Evolutionary conservation across 1,139 yeast species (phyloP), one percentile per base, ranked within the genome.

Genomic region (Groenewaldozyma auringiensis): DNA sequence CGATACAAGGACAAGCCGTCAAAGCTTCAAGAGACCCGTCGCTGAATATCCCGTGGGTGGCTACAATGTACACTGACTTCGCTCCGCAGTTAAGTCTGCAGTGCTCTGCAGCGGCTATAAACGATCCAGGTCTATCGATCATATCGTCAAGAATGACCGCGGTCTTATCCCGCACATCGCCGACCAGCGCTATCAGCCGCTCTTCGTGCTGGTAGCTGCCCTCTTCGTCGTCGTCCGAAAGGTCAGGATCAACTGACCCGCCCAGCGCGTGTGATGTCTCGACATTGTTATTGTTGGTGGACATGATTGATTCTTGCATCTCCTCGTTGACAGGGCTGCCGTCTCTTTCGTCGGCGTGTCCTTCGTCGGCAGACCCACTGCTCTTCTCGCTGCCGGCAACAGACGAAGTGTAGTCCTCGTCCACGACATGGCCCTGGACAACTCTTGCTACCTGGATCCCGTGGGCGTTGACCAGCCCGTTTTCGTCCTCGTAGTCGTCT

Each of bases 41-140:
- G 53, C 87, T 82, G 66, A 94, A 89, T 35, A 88, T 78, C 53
- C 97, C 99, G 61, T 94, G 99, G 2, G 97, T 89, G 11, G 96
- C 98, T 48, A 89, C 81, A 21, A 92, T 81, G 58, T 85, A 87
- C 34, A 94, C 96, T 43, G 80, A 75, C 57, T 81, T 83, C 50
- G 98, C 98, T 49, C 97, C 97, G 69, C 98, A 89, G 66, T 88
- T 88, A 66, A 86, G 72, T 57, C 94, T 78, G 63, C 94, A 79
- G 68, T 92, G 98, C 67, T 94, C 97, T 22, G 98, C 98, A 41
- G 98, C 98, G 37, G 96, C 92, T 55, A 94, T 83, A 63, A 88
- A 89, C 13, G 95, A 81, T 52, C 83, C 83, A 40, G 96, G 96
- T 63, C 94, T 85, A 62, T 92, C 98, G 57, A 94, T 83, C 94